These are phyloP conservation scores for Agaricales sp. DNA, from an alignment of 1,284 basidiomycete genomes.

Conservation along the genomic window DNA sequence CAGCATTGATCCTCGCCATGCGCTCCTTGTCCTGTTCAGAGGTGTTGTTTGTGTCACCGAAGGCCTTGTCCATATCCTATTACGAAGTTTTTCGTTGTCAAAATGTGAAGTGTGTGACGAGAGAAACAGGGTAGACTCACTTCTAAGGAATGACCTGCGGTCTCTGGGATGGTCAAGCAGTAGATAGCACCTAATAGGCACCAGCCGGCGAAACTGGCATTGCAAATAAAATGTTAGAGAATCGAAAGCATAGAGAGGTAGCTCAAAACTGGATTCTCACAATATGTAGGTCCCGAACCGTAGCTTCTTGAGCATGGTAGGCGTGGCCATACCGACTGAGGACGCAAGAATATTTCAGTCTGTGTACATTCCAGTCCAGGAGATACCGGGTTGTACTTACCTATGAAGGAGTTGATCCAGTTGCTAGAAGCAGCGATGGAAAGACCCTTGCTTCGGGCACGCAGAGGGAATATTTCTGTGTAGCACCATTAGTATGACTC, in stretches of 20 bases:
- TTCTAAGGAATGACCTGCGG: no score
- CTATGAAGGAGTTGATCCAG: constrained; percentile 75
- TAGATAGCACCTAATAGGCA: no score
- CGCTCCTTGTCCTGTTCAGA: no score
- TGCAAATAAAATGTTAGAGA: constrained; percentile 47
- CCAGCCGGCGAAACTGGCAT: no score
- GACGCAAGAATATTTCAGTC: not conserved
- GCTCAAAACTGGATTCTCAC: constrained; percentile 55
- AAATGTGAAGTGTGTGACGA: no score
- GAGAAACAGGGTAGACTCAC: no score
- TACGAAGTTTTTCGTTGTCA: no score
- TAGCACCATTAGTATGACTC: constrained; percentile 56
- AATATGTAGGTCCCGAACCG: constrained; percentile 60
- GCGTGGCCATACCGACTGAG: constrained; percentile 40
- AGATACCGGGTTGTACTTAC: constrained; percentile 19
- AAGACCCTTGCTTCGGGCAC: constrained; percentile 56
- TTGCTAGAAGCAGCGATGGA: constrained; percentile 64
- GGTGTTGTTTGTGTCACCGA: no score
- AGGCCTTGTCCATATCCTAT: no score
- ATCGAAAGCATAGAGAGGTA: constrained; percentile 55
- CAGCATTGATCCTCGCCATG: no score
- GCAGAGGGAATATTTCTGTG: constrained; percentile 62
- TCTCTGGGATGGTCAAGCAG: no score
- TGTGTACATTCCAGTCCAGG: not conserved
- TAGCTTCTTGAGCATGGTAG: constrained; percentile 47